phyloP scores from a whole-genome alignment of 345 rosid genomes.

The Atalantia buxifolia region DNA sequence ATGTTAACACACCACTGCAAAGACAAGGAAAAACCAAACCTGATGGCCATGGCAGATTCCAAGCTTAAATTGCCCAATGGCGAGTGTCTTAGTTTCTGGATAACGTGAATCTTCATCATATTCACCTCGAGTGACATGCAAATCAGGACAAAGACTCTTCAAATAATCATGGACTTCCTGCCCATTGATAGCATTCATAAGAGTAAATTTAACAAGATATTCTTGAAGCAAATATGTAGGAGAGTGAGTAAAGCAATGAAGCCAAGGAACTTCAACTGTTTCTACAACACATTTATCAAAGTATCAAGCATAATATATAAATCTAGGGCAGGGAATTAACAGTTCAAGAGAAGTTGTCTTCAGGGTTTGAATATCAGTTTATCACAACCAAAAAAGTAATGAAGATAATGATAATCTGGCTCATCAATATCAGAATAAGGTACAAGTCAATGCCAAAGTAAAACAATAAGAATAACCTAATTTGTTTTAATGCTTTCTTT shows the following conservation, averaged over 20 bases:
- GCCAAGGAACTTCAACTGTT: background rate
- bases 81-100: slow-evolving; percentile 38
- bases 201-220: background rate
- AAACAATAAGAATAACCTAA: background rate
- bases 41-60: slow-evolving; percentile 46
- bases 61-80: slow-evolving; percentile 40
- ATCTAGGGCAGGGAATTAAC: background rate
- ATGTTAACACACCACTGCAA: background rate
- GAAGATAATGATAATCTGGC: background rate
- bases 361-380: background rate
- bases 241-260: background rate
- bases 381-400: background rate
- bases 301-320: background rate
- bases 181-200: background rate
- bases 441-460: background rate
- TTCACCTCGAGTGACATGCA: slow-evolving; percentile 39
- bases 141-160: slow-evolving; percentile 36
- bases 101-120: slow-evolving; percentile 35
- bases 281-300: background rate
- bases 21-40: slow-evolving; percentile 26
- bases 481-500: background rate
- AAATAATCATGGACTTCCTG: slow-evolving; percentile 45
- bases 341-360: background rate
- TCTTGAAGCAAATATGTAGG: background rate
- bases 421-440: background rate